A percentile compares a stretch with the other conserved stretches of the same genome.
phyloP scores from a whole-genome alignment of 768 basidiomycete species.

The Coprinopsis sp. region DNA sequence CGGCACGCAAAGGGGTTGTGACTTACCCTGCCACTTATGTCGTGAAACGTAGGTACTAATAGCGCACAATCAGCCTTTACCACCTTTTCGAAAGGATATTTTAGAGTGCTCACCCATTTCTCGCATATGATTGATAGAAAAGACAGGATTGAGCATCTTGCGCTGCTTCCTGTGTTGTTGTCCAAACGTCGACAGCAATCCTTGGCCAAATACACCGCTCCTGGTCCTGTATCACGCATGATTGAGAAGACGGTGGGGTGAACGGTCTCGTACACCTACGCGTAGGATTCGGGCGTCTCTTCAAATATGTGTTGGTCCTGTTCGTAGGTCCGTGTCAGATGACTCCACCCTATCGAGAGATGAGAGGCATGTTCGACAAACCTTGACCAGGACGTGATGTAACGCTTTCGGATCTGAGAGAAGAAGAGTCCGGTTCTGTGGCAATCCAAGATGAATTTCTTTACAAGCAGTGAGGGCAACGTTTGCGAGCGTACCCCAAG shows the following conservation, averaged over 20 bases:
- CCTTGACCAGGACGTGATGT: no score
- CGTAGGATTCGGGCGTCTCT: slow-evolving; percentile 20
- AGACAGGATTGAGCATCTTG: slow-evolving; percentile 34
- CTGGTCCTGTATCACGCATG: slow-evolving; percentile 11
- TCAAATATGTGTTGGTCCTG: no score
- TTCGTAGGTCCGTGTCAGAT: no score
- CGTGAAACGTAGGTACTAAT: slow-evolving; percentile 18
- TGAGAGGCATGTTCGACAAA: not conserved
- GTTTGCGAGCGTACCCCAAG: no score
- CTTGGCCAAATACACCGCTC: slow-evolving; percentile 17
- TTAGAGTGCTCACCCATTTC: slow-evolving; percentile 25
- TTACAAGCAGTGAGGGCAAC: no score
- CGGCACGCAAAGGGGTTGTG: no score
- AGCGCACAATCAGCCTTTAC: not conserved
- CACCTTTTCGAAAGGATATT: not conserved
- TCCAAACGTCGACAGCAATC: slow-evolving; percentile 3
- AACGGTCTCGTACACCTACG: slow-evolving; percentile 11
- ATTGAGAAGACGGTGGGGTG: no score
- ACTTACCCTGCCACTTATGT: slow-evolving; percentile 26
- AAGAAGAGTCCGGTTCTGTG: no score
- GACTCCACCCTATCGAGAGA: no score
- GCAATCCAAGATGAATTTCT: no score
- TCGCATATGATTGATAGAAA: slow-evolving; percentile 29
- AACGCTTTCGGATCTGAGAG: no score
- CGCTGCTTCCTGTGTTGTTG: slow-evolving; percentile 21